Conservation (phyloP, 1,284 basidiomycete species). For the Cystobasidium slooffiae region DNA sequence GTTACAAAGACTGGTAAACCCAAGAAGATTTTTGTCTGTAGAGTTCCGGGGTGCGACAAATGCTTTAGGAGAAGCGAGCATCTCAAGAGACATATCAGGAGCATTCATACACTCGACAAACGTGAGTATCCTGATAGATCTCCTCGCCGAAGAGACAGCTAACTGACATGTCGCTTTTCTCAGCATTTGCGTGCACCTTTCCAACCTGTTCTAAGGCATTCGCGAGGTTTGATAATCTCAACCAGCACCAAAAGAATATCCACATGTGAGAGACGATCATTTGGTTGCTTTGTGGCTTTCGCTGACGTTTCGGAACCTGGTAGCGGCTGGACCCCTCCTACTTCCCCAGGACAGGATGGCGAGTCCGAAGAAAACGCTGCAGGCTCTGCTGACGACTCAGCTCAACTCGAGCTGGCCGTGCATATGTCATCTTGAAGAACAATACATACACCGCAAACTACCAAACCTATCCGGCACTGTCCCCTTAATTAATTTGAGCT, state of each 20-base stretch:
- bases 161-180: slow-evolving; percentile 2
- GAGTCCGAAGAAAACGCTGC: background rate
- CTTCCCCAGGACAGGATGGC: background rate
- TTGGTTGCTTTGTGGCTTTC: background rate
- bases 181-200: slow-evolving; percentile 75
- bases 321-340: slow-evolving; percentile 8
- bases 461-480: too few relatives aligned
- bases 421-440: too few relatives aligned
- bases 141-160: background rate
- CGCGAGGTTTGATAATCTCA: slow-evolving; percentile 79
- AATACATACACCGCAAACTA: too few relatives aligned
- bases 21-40: slow-evolving; percentile 52
- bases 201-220: slow-evolving; percentile 79
- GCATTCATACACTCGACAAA: slow-evolving; percentile 79
- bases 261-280: slow-evolving; percentile 14
- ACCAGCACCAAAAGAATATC: slow-evolving; percentile 50
- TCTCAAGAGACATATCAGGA: slow-evolving; percentile 74
- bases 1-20: slow-evolving; percentile 52
- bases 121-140: slow-evolving; percentile 62
- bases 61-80: slow-evolving; percentile 77
- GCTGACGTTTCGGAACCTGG: background rate
- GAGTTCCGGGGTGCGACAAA: slow-evolving; percentile 61
- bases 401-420: background rate
- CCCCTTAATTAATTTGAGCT: too few relatives aligned
- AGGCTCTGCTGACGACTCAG: background rate